These are phyloP conservation scores for Xylariaceae sp. DNA, from an alignment of 2,329 filamentous ascomycete genomes.

Conservation along the genomic window DNA sequence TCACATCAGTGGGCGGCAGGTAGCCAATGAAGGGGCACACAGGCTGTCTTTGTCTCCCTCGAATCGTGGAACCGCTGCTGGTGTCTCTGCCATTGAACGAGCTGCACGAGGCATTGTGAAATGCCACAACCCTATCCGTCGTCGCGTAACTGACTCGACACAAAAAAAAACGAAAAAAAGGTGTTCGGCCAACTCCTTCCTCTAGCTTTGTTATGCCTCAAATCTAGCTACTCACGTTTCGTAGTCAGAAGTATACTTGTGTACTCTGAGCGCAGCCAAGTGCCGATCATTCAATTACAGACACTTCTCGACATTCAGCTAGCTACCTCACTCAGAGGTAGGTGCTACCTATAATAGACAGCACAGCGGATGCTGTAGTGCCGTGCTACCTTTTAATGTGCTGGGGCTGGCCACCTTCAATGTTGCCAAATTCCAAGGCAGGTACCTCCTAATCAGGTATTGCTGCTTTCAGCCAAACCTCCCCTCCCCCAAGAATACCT, in stretches of 20 bases:
- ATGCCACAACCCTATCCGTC: constrained; percentile 14
- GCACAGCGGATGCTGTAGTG: constrained; percentile 24
- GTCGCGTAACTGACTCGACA: constrained; percentile 3
- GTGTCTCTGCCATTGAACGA: constrained; percentile 7
- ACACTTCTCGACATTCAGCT: too few relatives aligned
- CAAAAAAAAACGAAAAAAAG: not conserved
- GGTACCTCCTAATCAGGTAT: constrained; percentile 23
- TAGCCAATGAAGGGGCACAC: constrained; percentile 23
- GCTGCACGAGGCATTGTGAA: constrained; percentile 7
- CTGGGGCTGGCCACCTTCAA: constrained; percentile 24
- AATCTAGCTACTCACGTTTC: not conserved
- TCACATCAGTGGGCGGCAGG: constrained; percentile 14
- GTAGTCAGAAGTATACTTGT: not conserved
- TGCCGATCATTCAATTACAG: too few relatives aligned
- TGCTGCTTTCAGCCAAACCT: constrained; percentile 34
- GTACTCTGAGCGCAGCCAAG: not conserved
- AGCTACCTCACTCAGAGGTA: constrained; percentile 6
- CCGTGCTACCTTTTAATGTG: constrained; percentile 24
- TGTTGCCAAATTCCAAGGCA: constrained; percentile 18
- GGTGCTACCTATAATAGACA: not conserved
- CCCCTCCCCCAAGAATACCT: too few relatives aligned
- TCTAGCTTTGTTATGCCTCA: constrained; percentile 17
- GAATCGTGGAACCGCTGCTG: constrained; percentile 14
- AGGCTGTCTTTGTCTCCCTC: constrained; percentile 33
- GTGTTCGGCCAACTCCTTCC: constrained; percentile 5